Percentiles rank a stretch among this genome's conserved stretches.
Conservation (phyloP, 1,284 basidiomycete genomes). For the Cutaneotrichosporon mucoides region DNA sequence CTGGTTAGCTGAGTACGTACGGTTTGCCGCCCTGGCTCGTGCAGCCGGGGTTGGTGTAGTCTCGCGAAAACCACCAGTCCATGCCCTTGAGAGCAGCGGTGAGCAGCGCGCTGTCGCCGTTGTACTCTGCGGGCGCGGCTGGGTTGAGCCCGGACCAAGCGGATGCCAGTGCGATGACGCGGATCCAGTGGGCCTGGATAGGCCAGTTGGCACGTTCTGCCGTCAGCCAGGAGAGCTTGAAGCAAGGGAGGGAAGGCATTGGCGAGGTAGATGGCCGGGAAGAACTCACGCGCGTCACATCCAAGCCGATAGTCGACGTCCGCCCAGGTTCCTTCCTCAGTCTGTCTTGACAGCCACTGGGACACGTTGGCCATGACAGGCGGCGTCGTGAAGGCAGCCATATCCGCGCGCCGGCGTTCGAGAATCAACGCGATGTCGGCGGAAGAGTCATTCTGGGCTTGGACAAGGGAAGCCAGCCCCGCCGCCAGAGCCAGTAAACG, state of each 20-base stretch:
- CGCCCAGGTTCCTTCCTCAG: constrained; percentile 57
- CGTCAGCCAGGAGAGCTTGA: background rate
- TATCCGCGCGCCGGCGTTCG: constrained; percentile 19
- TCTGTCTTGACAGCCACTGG: constrained; percentile 19
- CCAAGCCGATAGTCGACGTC: constrained; percentile 59
- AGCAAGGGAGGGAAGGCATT: too few species aligned
- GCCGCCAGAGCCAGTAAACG: background rate
- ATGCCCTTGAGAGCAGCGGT: constrained; percentile 55
- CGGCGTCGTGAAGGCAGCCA: constrained; percentile 19
- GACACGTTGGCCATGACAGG: constrained; percentile 8
- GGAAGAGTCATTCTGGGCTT: background rate
- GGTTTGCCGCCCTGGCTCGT: constrained; percentile 55
- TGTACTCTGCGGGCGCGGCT: constrained; percentile 43
- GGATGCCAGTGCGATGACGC: constrained; percentile 57
- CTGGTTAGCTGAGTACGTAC: background rate
- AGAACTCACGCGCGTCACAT: constrained; percentile 53
- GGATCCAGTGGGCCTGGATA: constrained; percentile 59
- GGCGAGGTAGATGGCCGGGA: too few species aligned
- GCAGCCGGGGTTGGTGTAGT: constrained; percentile 57
- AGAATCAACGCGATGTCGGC: constrained; percentile 15
- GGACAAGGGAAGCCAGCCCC: background rate
- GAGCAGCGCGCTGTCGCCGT: constrained; percentile 49
- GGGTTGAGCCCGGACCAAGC: constrained; percentile 58
- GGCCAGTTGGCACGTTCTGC: constrained; percentile 61
- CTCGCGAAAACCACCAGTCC: constrained; percentile 62